Percentiles rank a stretch among this genome's conserved stretches.
Evolutionary conservation across 2,329 filamentous ascomycete genomes (phyloP).

Genomic region (Aspergillus sp.): DNA sequence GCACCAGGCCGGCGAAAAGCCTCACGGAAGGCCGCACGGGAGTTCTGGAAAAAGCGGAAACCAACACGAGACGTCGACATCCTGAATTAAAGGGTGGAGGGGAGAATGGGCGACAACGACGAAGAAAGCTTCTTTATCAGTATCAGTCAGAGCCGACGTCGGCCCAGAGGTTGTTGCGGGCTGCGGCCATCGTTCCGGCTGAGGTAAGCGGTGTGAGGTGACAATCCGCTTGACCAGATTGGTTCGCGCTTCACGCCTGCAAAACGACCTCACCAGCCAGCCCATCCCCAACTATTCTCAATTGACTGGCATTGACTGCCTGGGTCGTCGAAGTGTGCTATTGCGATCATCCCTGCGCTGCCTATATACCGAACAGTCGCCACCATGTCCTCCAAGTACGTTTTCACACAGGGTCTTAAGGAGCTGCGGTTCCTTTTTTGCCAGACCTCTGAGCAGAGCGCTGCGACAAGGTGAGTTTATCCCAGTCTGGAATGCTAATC

Average conservation of each 20-base stretch:
- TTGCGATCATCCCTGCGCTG: not conserved
- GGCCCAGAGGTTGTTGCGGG: slow-evolving; percentile 2
- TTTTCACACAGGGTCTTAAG: slow-evolving; percentile 82
- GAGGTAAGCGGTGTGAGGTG: slow-evolving; percentile 27
- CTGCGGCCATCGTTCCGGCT: slow-evolving; percentile 18
- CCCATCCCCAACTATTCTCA: slow-evolving; percentile 2
- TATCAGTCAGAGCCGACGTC: slow-evolving; percentile 19
- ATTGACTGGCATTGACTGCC: slow-evolving; percentile 9
- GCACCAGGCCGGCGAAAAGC: slow-evolving; percentile 53
- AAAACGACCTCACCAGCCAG: not conserved
- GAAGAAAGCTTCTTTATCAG: not conserved
- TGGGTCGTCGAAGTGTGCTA: not conserved
- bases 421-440: slow-evolving; percentile 98
- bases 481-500: not conserved
- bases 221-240: slow-evolving; percentile 27
- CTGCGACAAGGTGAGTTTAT: slow-evolving; percentile 71
- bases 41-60: slow-evolving; percentile 57
- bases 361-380: slow-evolving; percentile 6
- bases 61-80: slow-evolving; percentile 59
- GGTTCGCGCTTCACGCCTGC: slow-evolving; percentile 12
- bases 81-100: slow-evolving; percentile 17
- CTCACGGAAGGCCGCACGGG: slow-evolving; percentile 51
- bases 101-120: slow-evolving; percentile 1
- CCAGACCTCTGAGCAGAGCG: slow-evolving; percentile 88
- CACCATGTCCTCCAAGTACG: slow-evolving; percentile 88